phyloP scores from a whole-genome alignment of 1,139 yeast species.

The Debaryomyces subglobosus region DNA sequence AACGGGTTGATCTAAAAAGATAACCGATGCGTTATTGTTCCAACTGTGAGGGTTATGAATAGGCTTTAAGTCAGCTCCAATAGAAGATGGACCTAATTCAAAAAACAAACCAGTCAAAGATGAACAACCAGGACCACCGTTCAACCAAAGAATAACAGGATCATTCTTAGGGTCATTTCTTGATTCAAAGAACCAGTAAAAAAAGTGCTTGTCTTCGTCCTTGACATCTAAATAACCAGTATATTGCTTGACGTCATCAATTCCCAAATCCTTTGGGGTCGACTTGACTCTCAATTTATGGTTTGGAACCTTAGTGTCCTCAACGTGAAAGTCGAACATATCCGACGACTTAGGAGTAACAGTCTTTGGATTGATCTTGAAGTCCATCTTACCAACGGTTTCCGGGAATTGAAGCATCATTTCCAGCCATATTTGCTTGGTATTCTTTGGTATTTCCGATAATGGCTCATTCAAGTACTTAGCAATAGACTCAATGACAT shows the following conservation, averaged over 20 bases:
- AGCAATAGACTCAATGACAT: constrained; percentile 34
- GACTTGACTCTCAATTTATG: constrained; percentile 66
- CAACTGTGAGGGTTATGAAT: constrained; percentile 43
- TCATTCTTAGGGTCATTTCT: constrained; percentile 49
- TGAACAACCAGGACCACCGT: constrained; percentile 52
- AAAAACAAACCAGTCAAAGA: constrained; percentile 47
- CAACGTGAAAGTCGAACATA: constrained; percentile 60
- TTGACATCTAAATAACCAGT: constrained; percentile 87
- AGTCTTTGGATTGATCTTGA: constrained; percentile 54
- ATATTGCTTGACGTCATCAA: constrained; percentile 80
- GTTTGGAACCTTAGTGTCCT: constrained; percentile 48
- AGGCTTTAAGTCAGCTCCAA: constrained; percentile 40
- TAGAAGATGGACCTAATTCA: constrained; percentile 47
- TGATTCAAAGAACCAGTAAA: constrained; percentile 49
- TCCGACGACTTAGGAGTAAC: constrained; percentile 32
- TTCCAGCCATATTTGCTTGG: constrained; percentile 60
- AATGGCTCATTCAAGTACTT: constrained; percentile 49
- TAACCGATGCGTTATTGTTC: constrained; percentile 49
- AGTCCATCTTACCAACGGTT: constrained; percentile 49
- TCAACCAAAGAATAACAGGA: constrained; percentile 49
- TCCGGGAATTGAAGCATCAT: constrained; percentile 61
- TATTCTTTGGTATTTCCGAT: constrained; percentile 49
- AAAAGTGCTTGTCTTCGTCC: constrained; percentile 77
- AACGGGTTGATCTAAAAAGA: constrained; percentile 52
- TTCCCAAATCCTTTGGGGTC: constrained; percentile 62